Evolutionary conservation across 2,329 filamentous ascomycete genomes (phyloP).

Genomic region (Aspergillus sp.): DNA sequence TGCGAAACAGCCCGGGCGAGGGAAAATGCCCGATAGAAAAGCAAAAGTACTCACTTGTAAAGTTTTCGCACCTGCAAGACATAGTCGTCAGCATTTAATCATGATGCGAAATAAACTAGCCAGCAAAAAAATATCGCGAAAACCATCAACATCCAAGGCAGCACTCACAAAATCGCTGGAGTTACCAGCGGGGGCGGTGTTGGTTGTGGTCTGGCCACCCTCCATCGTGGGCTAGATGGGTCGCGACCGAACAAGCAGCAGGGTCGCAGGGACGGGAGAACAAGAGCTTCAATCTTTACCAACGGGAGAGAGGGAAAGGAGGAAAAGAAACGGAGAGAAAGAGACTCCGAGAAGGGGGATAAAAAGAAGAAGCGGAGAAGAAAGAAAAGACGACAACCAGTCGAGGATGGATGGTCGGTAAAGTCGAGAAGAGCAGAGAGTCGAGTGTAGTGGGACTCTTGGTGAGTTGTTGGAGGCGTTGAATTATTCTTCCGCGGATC

Average conservation of each 20-base stretch:
- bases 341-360: slow-evolving; percentile 3
- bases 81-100: too few relatives aligned
- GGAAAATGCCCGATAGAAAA: slow-evolving; percentile 4
- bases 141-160: slow-evolving; percentile 6
- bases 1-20: slow-evolving; percentile 1
- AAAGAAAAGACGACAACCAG: slow-evolving; percentile 3
- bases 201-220: slow-evolving; percentile 37
- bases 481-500: slow-evolving; percentile 4
- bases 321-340: slow-evolving; percentile 2
- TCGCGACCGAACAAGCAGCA: slow-evolving; percentile 33
- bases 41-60: slow-evolving; percentile 70
- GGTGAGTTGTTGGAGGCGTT: slow-evolving; percentile 4
- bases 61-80: slow-evolving; percentile 80
- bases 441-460: slow-evolving; percentile 6
- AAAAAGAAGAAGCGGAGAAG: slow-evolving; percentile 8
- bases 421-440: slow-evolving; percentile 8
- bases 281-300: not conserved
- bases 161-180: slow-evolving; percentile 90
- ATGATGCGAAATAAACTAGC: slow-evolving; percentile 1
- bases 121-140: slow-evolving; percentile 11
- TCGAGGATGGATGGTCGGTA: slow-evolving; percentile 1
- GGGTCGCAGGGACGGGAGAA: slow-evolving; percentile 5
- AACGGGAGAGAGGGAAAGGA: not conserved
- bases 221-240: slow-evolving; percentile 42
- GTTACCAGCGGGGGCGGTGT: slow-evolving; percentile 60